Percentiles rank a stretch among this genome's conserved stretches.
Evolutionary conservation across 176 grass and related monocot genomes (phyloP).

Genomic region (Alopecurus myosuroides): DNA sequence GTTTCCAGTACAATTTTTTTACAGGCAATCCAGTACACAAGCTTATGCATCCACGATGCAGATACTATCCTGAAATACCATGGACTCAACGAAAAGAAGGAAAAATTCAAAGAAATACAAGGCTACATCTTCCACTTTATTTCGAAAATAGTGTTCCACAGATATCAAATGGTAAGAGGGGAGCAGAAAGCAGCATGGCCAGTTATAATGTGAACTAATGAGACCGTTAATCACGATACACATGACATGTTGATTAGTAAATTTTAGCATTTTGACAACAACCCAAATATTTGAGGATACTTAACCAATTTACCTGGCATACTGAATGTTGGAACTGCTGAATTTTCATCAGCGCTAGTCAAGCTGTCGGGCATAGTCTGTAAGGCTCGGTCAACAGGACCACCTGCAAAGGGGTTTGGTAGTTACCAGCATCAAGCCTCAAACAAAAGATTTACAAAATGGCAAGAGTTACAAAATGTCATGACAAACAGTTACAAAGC

Average conservation of each 20-base stretch:
- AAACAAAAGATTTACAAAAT: too few relatives aligned
- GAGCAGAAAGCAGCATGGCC: not conserved
- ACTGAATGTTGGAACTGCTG: not conserved
- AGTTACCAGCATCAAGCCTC: not conserved
- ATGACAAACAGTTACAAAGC: too few relatives aligned
- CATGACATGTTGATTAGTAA: not conserved
- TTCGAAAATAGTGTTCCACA: not conserved
- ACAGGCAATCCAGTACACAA: not conserved
- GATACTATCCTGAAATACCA: too few relatives aligned
- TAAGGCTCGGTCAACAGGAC: not conserved
- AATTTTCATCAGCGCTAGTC: not conserved
- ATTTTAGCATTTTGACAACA: not conserved
- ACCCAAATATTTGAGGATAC: not conserved
- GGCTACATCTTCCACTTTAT: not conserved
- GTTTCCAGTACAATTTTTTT: not conserved
- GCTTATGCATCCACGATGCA: not conserved
- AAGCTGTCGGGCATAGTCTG: not conserved
- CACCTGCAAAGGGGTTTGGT: not conserved
- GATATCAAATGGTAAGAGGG: not conserved
- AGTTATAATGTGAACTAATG: not conserved
- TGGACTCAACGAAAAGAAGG: not conserved
- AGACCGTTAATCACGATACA: not conserved
- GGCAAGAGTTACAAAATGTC: too few relatives aligned
- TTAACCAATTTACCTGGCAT: not conserved
- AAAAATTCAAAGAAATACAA: not conserved